Base-by-base conservation (phyloP, 805 yeast species). In the Candida ovalis region DNA sequence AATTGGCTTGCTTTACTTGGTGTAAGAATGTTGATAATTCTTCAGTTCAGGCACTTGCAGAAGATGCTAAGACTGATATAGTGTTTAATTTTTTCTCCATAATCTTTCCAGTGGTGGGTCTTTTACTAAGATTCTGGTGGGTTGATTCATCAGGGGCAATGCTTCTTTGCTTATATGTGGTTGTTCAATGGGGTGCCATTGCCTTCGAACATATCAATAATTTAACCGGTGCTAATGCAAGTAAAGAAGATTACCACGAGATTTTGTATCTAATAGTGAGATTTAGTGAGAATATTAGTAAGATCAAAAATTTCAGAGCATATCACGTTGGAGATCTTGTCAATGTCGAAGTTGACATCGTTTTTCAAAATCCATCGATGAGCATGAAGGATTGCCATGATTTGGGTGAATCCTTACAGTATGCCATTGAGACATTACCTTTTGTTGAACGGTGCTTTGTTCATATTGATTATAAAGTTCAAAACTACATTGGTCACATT, bases 361-460 rank as follows among this genome's bases (percentile, higher is more conserved):
- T 86, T 4, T 54, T 65, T 12, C 74, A 80, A 45, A 79, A 80
- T 53, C 68, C 69, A 24, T 61, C 72, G 9, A 65, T 82, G 53
- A 62, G 72, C 2, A 68, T 86, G 58, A 76, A 81, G 49, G 95
- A 87, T 57, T 73, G 82, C 46, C 95, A 87, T 63, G 95, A 87
- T 61, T 72, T 87, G 32, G 95, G 88, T 3, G 95, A 86, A 63
- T 83, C 91, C 0, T 67, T 87, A 40, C 95, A 87, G 64, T 87
- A 86, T 59, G 86, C 94, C 1, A 72, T 87, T 23, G 95, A 87
- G 54, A 80, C 90, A 0, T 68, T 87, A 50, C 90, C 92, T 0
- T 77, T 73, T 63, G 90, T 87, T 2, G 92, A 87, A 60, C 71
- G 95, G 45, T 89, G 91, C 1, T 87, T 83, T 71, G 94, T 87